Evolutionary conservation across 306 rosid genomes (phyloP).

Genomic region (Prunus kanzakura): DNA sequence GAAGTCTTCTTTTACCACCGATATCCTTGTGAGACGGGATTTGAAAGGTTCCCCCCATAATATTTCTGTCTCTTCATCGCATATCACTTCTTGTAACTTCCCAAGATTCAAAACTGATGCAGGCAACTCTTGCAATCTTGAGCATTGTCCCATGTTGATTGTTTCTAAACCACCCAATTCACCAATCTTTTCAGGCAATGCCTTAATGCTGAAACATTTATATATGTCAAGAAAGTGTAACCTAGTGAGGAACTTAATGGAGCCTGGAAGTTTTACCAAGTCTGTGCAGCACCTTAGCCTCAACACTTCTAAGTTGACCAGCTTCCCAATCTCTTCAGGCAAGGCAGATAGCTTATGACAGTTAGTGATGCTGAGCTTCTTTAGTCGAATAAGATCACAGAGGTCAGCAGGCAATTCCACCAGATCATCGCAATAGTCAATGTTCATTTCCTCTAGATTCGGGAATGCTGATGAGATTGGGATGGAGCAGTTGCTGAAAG

Average conservation of each 20-base stretch:
- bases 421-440: conserved; percentile 35
- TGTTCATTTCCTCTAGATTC: conserved; percentile 39
- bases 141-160: conserved; percentile 41
- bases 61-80: conserved; percentile 47
- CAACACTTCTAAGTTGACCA: conserved; percentile 45
- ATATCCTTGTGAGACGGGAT: conserved; percentile 1
- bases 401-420: conserved; percentile 28
- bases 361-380: conserved; percentile 52
- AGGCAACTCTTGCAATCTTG: conserved; percentile 38
- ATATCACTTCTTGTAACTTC: conserved; percentile 36
- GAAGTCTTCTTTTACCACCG: conserved; percentile 26
- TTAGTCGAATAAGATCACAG: conserved; percentile 25
- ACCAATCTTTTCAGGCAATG: conserved; percentile 50
- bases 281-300: conserved; percentile 53
- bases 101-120: conserved; percentile 33
- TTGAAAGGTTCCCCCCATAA: conserved; percentile 27
- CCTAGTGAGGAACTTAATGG: conserved; percentile 24
- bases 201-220: conserved; percentile 41
- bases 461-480: conserved; percentile 36
- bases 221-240: conserved; percentile 56
- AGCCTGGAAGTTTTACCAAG: conserved; percentile 41
- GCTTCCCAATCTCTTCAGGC: conserved; percentile 41
- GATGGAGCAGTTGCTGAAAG: conserved; percentile 23
- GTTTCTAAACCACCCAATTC: conserved; percentile 27
- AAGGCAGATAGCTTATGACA: conserved; percentile 50